Percentiles rank a stretch among this genome's conserved stretches.
Evolutionary conservation across 768 basidiomycete genomes (phyloP).

Genomic region (Agaricus subrufescens): DNA sequence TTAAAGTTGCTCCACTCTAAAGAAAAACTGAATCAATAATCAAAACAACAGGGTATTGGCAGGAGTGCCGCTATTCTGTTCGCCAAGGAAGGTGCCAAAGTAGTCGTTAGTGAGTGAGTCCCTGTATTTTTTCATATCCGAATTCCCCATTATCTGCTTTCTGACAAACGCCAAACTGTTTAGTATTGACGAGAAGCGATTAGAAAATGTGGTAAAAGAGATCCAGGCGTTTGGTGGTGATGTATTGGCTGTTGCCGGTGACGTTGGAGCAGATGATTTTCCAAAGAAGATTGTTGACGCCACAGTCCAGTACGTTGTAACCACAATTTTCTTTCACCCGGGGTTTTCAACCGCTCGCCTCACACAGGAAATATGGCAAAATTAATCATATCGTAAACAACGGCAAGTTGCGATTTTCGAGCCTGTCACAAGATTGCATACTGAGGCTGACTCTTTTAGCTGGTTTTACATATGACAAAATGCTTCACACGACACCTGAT

Average conservation of each 20-base stretch:
- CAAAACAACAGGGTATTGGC: conserved; percentile 63
- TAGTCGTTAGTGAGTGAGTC: conserved; percentile 77
- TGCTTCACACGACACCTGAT: conserved; percentile 85
- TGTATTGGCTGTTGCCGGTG: conserved; percentile 69
- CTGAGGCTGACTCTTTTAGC: conserved; percentile 29
- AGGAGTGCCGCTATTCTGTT: conserved; percentile 70
- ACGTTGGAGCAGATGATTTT: conserved; percentile 81
- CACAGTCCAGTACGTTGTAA: conserved; percentile 58
- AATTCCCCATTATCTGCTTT: background rate
- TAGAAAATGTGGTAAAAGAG: conserved; percentile 62
- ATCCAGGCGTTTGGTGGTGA: conserved; percentile 72
- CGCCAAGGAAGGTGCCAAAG: conserved; percentile 81
- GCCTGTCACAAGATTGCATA: background rate
- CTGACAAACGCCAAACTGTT: background rate
- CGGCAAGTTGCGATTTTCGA: conserved; percentile 28
- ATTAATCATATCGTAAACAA: conserved; percentile 89
- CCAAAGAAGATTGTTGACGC: conserved; percentile 74
- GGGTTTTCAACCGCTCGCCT: background rate
- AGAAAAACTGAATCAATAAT: conserved; percentile 3
- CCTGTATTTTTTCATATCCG: background rate
- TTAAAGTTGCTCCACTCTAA: background rate
- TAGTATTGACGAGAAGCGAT: conserved; percentile 74
- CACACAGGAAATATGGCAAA: conserved; percentile 66
- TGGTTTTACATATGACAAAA: conserved; percentile 80
- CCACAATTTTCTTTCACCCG: background rate